These are phyloP conservation scores for Saccharata proteae DNA, from an alignment of 2,329 filamentous ascomycete genomes.

Conservation along the genomic window DNA sequence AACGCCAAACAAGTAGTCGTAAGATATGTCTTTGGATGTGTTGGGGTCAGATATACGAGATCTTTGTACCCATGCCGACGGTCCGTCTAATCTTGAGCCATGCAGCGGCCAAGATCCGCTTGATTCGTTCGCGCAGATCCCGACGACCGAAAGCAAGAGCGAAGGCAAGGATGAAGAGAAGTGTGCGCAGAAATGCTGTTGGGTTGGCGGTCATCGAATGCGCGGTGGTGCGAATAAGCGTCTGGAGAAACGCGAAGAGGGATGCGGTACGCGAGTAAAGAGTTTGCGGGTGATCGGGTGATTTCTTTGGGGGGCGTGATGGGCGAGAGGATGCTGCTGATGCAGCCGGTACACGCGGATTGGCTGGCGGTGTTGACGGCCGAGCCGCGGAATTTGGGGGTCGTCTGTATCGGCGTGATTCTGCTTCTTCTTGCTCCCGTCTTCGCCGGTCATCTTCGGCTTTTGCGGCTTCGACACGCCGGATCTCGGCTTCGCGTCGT, in stretches of 20 bases:
- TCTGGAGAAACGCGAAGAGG: constrained; percentile 27
- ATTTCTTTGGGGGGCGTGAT: constrained; percentile 20
- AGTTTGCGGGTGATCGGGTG: constrained; percentile 18
- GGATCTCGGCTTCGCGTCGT: constrained; percentile 28
- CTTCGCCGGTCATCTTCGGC: constrained; percentile 29
- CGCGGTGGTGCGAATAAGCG: constrained; percentile 37
- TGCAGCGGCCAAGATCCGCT: constrained; percentile 52
- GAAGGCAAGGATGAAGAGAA: constrained; percentile 72
- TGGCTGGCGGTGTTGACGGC: constrained; percentile 18
- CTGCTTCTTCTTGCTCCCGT: constrained; percentile 27
- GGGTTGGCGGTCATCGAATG: constrained; percentile 43
- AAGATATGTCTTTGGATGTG: too few relatives aligned
- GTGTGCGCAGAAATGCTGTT: constrained; percentile 44
- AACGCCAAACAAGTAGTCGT: too few relatives aligned
- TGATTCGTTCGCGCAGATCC: constrained; percentile 62
- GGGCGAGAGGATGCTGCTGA: constrained; percentile 2
- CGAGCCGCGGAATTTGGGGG: constrained; percentile 1
- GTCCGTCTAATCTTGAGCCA: constrained; percentile 78
- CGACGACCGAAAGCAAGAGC: constrained; percentile 62
- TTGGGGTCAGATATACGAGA: constrained; percentile 97
- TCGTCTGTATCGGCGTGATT: constrained; percentile 11
- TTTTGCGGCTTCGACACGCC: constrained; percentile 27
- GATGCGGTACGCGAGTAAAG: constrained; percentile 4
- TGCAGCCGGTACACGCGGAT: constrained; percentile 13
- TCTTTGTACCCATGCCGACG: constrained; percentile 92